These are phyloP conservation scores for Phycomyces nitens DNA, from an alignment of 192 early-diverging fungal genomes.

Conservation along the genomic window DNA sequence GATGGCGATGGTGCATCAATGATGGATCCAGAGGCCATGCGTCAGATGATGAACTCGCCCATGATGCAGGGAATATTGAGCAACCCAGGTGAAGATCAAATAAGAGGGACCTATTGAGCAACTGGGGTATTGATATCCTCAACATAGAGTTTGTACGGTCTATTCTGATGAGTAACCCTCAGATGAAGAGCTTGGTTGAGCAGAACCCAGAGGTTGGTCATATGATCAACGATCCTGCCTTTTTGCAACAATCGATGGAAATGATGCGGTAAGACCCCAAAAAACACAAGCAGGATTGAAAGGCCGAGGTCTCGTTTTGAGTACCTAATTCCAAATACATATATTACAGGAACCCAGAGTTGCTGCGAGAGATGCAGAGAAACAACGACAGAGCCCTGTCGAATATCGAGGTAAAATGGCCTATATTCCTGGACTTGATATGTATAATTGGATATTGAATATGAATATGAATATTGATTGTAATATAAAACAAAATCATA, in stretches of 20 bases:
- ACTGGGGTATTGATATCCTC: not conserved
- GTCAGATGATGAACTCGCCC: slow-evolving; percentile 38
- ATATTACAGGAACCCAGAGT: slow-evolving; percentile 48
- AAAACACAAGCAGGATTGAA: no score
- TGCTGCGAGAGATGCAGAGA: slow-evolving; percentile 58
- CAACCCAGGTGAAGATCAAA: slow-evolving; percentile 27
- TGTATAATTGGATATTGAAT: no score
- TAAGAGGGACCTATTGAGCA: not conserved
- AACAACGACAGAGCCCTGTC: slow-evolving; percentile 66
- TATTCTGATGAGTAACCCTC: slow-evolving; percentile 61
- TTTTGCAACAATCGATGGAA: slow-evolving; percentile 53
- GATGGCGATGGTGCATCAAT: slow-evolving; percentile 8
- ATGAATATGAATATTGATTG: not conserved
- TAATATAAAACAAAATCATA: not conserved
- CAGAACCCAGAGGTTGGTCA: slow-evolving; percentile 62
- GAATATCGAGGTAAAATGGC: slow-evolving; percentile 52
- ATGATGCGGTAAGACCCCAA: slow-evolving; percentile 41
- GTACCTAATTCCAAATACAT: not conserved
- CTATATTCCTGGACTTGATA: not conserved
- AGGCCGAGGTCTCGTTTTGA: not conserved
- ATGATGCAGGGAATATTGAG: slow-evolving; percentile 35
- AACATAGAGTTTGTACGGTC: slow-evolving; percentile 41
- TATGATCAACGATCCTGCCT: slow-evolving; percentile 57
- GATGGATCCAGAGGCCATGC: slow-evolving; percentile 34
- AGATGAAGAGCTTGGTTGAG: slow-evolving; percentile 55